Evolutionary conservation across 2,329 filamentous ascomycete genomes (phyloP), one percentile per base, ranked within the genome.

Genomic region (Phialocephala subalpina): DNA sequence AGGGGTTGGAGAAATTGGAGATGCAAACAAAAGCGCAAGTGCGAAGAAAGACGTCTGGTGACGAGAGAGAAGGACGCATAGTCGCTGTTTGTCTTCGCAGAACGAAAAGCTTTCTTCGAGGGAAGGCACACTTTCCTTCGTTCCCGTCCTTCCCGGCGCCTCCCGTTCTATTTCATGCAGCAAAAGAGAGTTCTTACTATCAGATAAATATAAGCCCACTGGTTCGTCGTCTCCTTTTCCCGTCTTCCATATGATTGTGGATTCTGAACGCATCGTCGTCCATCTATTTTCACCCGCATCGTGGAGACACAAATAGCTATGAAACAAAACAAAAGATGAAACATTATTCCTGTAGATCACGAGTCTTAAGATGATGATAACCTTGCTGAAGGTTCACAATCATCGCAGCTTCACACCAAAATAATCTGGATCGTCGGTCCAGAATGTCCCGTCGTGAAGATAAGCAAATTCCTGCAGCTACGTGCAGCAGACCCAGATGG

Each of bases 321-420:
- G 49, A 53, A 29, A 53, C 25, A 11, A 53, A 53, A 53, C 25
- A 29, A 53, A 53, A 53, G 3, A 53, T 11, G 49, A 53, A 53
- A 53, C 49, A 29, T 7, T 53, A 29, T 27, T 53, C 22, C 12
- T 33, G 49, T 9, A 27, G 47, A 52, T 53, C 25, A 29, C 29
- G 20, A 49, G 25, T 53, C 22, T 53, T 25, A 29, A 53, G 49
- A 33, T 18, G 47, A 27, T 52, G 11, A 53, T n/a, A 53, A 29
- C 25, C 25, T 53, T 53, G 25, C 25, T 53, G 12, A 14, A 33
- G 49, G 11, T 8, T 27, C 47, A 6, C 16, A 52, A 27, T 52
- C 47, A 52, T 20, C 22, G 22, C 45, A 9, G 4, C 16, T 29
- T 16, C 20, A 52, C 25, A 53, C 12, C n/a, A 22, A 25, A 14